Percentiles rank a stretch among this genome's conserved stretches.
These are phyloP conservation scores for Alternaria sp. DNA, from an alignment of 2,329 filamentous ascomycete species.

Conservation along the genomic window DNA sequence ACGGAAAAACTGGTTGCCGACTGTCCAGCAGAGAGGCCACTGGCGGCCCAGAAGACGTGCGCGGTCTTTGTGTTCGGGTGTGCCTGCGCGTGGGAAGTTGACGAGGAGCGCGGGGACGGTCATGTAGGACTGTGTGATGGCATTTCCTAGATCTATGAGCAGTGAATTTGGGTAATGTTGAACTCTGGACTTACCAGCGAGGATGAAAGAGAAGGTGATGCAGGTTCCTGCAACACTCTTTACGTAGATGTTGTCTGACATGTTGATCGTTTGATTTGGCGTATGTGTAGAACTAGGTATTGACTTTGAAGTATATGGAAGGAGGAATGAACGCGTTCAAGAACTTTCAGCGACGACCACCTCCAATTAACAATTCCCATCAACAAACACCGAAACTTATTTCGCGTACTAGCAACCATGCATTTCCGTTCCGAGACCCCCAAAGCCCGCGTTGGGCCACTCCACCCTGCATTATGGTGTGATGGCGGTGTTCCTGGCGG, in stretches of 20 bases:
- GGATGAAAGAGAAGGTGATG: conserved; percentile 60
- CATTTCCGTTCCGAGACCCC: conserved; percentile 12
- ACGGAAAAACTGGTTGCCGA: conserved; percentile 62
- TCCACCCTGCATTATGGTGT: conserved; percentile 8
- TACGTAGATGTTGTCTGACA: conserved; percentile 46
- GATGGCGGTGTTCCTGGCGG: conserved; percentile 12
- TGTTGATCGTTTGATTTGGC: conserved; percentile 17
- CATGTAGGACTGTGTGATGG: conserved; percentile 64
- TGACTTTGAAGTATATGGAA: not conserved
- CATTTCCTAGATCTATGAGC: conserved; percentile 54
- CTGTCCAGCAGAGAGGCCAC: conserved; percentile 62
- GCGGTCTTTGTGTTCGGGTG: conserved; percentile 53
- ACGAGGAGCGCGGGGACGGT: conserved; percentile 60
- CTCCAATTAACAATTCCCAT: conserved; percentile 11
- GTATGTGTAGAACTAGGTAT: not conserved
- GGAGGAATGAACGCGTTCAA: not conserved
- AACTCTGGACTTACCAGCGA: conserved; percentile 51
- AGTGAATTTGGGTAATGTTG: conserved; percentile 8
- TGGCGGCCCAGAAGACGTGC: conserved; percentile 59
- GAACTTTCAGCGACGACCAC: conserved; percentile 5
- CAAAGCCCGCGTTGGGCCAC: conserved; percentile 5
- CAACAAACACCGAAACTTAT: conserved; percentile 12
- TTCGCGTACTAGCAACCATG: conserved; percentile 1
- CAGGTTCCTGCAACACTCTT: conserved; percentile 57
- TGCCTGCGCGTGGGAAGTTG: conserved; percentile 55